Base-by-base conservation (phyloP, 2,329 filamentous ascomycete species). In the Laburnicola sp. region DNA sequence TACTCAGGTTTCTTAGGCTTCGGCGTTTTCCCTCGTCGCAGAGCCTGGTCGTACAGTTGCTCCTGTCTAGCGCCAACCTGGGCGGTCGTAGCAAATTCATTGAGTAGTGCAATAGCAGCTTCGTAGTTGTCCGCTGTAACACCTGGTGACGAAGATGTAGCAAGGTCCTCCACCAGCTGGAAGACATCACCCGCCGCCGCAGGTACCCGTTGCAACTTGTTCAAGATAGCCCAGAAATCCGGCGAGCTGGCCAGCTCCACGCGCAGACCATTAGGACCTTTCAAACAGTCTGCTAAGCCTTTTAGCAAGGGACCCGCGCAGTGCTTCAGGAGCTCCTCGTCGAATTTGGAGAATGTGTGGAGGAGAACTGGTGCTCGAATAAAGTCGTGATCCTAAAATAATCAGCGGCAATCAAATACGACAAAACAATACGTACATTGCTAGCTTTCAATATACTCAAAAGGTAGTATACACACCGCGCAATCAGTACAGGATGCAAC, bases 121-220 rank as follows among this genome's bases (percentile, higher is more conserved):
- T 97, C 91, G 64, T 97, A 99, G 63, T 99, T 99, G 68, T 97
- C 94, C 23, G 92, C 90, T 53, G 91, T 93, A 44, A 99, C 89
- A 4, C 92, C 88, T 10, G 89, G 86, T 16, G 87, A 87, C n/a
- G 84, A 81, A 2, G 81, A 81, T 10, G 87, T 87, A 9, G 82
- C 82, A 2, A 91, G 85, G 25, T 83, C 85, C 66, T 94, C 88
- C 0, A 97, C 79, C n/a, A 97, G 88, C 48, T 88, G 85, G 70
- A 97, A 97, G 0, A 96, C 91, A 11, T 86, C 80, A 0, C 86
- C 80, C 2, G 91, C 88, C 25, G 88, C 86, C 46, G 89, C 86
- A 2, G 84, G 76, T 54, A 87, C 82, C 23, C 80, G 78, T 40
- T 89, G 85, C 16, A 99, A 77, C 28, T 85, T 83, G 54, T 91